Conservation (phyloP, 2,329 filamentous ascomycete genomes). For the Iodosphaeria phyllophila region DNA sequence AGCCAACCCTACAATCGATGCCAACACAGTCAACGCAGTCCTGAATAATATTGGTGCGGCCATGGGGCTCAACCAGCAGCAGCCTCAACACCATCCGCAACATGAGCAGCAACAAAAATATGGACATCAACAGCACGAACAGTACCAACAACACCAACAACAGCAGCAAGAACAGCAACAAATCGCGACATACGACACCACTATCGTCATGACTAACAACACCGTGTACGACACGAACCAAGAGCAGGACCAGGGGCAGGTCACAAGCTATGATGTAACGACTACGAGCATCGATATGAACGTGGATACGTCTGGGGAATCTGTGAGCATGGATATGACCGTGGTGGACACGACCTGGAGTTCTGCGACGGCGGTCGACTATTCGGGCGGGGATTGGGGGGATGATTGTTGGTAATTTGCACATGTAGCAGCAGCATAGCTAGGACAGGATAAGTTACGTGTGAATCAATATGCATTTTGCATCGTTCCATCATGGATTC, state of each 20-base stretch:
- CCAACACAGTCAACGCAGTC: too few species aligned
- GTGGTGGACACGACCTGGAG: background rate
- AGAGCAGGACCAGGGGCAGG: background rate
- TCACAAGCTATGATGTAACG: background rate
- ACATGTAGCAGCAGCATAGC: too few species aligned
- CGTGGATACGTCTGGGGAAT: background rate
- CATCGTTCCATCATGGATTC: too few species aligned
- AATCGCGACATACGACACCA: background rate
- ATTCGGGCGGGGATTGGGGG: constrained; percentile 10
- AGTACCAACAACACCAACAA: background rate
- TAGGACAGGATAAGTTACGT: too few species aligned
- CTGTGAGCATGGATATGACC: background rate
- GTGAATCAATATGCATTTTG: too few species aligned
- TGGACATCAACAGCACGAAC: background rate
- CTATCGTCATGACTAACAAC: background rate
- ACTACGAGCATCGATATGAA: constrained; percentile 1
- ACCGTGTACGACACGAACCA: background rate
- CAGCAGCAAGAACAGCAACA: background rate
- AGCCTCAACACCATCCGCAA: too few species aligned
- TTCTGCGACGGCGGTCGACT: constrained; percentile 4
- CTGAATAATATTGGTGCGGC: too few species aligned
- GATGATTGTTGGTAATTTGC: constrained; percentile 4
- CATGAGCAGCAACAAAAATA: constrained; percentile 1
- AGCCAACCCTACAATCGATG: too few species aligned
- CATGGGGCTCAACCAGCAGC: too few species aligned